Evolutionary conservation across 352 stramenopile species (phyloP).

Genomic region (Globisporangium megalacanthum): DNA sequence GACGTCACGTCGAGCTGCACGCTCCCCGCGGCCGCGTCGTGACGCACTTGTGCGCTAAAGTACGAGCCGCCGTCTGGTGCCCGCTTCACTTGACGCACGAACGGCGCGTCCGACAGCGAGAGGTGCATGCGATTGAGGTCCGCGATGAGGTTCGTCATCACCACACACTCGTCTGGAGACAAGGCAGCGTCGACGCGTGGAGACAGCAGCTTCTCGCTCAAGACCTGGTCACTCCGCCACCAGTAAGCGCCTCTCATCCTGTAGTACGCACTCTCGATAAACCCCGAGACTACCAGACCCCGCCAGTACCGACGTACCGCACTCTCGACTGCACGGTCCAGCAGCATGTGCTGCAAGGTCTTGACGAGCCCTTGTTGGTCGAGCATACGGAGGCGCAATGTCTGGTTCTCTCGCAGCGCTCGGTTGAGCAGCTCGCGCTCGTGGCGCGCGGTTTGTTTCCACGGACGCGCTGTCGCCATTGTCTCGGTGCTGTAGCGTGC

Average conservation of each 20-base stretch:
- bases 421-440: constrained; percentile 28
- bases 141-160: neutral
- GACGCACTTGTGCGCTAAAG: neutral
- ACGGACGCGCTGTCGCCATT: constrained; percentile 10
- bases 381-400: constrained; percentile 26
- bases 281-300: too few relatives aligned
- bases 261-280: too few relatives aligned
- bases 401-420: constrained; percentile 27
- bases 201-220: neutral
- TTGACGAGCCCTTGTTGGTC: constrained; percentile 22
- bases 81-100: neutral
- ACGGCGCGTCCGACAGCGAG: neutral
- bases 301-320: neutral
- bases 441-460: constrained; percentile 22
- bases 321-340: constrained; percentile 14
- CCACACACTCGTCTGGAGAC: neutral
- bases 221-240: neutral
- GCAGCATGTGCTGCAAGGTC: constrained; percentile 24
- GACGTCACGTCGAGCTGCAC: neutral
- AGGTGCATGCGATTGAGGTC: neutral
- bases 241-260: too few relatives aligned
- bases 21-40: neutral
- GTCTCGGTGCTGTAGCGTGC: neutral
- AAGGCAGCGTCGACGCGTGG: constrained; percentile 2
- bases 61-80: neutral